Evolutionary conservation across 169 alveolate genomes (phyloP), one percentile per base, ranked within the genome.

Genomic region (Cryptosporidium meleagridis): DNA sequence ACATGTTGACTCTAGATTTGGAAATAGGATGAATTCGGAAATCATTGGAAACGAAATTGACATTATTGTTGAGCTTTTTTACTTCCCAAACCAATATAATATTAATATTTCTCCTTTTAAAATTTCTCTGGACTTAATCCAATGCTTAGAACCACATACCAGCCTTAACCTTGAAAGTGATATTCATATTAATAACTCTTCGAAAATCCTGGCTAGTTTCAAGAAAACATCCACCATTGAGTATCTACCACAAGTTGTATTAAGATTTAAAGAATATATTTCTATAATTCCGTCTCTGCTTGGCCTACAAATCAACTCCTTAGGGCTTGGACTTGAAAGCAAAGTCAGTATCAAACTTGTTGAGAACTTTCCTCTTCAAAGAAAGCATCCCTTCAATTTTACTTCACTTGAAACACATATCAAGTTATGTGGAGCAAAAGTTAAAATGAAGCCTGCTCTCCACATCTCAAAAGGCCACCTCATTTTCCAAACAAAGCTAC

Each of bases 361-460:
- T 6, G 86, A 73, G 31, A 73, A 73, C 45, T 73, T 73, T 53
- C 86, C 86, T n/a, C 59, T 73, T 21, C 65, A 29, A 37, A 55
- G 35, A 55, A 73, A 58, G 21, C 62, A 70, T 18, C 23, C 29
- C 0, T 41, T 26, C 16, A 48, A 48, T 70, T 29, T 31, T 6
- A 58, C 33, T 7, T 35, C 51, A 9, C 23, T 55, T 53, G 45
- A 55, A 53, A 23, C 37, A 10, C 6, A 33, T 33, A 59, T 73
- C 33, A 73, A 58, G 29, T 52, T 73, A 23, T 73, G 86, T 58
- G 86, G 86, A 35, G 86, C 86, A n/a, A 73, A 21, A n/a, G 58
- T 73, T 18, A 53, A 39, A 33, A 73, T 73, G 71, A 73, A 55
- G 21, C 86, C 86, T 73, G 86, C 86, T 21, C 58, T 73, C 16